These are phyloP conservation scores for Lasiodiplodia gonubiensis DNA, from an alignment of 2,329 filamentous ascomycete genomes.

Conservation along the genomic window DNA sequence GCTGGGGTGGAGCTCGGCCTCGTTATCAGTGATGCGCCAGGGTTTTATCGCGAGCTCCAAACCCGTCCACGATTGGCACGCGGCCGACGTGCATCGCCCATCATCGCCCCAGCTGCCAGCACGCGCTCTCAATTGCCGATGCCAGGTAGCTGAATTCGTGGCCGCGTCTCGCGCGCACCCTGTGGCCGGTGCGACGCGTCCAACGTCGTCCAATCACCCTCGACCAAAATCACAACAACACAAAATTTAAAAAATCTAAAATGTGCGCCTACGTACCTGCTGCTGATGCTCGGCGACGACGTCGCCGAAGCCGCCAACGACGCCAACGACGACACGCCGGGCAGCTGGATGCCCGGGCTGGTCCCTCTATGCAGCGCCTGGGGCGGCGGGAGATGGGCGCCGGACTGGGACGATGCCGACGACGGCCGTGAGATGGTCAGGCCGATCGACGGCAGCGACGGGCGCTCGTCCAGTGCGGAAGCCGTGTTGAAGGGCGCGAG, in stretches of 20 bases:
- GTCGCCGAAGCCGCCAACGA: conserved; percentile 58
- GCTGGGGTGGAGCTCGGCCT: conserved; percentile 19
- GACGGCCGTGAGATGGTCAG: conserved; percentile 60
- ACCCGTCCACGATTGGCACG: conserved; percentile 10
- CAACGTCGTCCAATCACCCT: conserved; percentile 35
- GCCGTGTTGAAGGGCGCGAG: conserved; percentile 55
- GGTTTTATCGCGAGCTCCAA: conserved; percentile 27
- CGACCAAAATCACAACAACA: conserved; percentile 18
- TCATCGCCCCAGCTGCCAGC: neutral
- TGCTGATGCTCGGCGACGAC: conserved; percentile 49
- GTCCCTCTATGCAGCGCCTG: conserved; percentile 44
- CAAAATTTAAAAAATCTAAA: neutral
- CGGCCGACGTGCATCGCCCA: neutral
- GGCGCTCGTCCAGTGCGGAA: conserved; percentile 53
- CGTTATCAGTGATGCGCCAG: conserved; percentile 26
- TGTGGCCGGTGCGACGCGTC: conserved; percentile 12
- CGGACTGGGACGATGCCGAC: conserved; percentile 50
- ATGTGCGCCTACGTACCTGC: conserved; percentile 50
- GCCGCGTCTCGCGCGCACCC: conserved; percentile 30
- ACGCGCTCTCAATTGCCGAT: neutral
- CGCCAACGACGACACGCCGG: conserved; percentile 65
- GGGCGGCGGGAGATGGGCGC: conserved; percentile 32
- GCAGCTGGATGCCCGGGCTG: conserved; percentile 54
- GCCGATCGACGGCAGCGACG: conserved; percentile 55
- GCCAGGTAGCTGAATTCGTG: conserved; percentile 33